Conservation (phyloP, 768 basidiomycete genomes). For the Lyophyllum atratum region DNA sequence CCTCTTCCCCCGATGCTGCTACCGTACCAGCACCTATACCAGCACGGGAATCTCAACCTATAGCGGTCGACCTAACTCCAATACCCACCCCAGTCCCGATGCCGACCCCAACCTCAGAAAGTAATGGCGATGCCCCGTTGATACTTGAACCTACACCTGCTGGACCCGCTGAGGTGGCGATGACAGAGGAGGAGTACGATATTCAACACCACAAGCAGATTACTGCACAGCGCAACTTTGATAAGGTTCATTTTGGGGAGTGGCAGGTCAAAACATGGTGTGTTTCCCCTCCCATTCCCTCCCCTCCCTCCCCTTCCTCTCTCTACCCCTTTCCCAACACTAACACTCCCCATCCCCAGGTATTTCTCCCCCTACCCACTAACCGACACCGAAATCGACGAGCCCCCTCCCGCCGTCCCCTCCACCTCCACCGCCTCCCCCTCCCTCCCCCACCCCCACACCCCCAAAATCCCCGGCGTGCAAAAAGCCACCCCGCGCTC, state of each 20-base stretch:
- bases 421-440: conserved; percentile 18
- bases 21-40: conserved; percentile 5
- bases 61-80: no score
- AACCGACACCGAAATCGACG: conserved; percentile 65
- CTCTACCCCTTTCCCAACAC: not conserved
- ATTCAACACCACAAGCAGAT: conserved; percentile 67
- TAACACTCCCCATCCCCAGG: conserved; percentile 42
- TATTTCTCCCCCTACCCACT: conserved; percentile 94
- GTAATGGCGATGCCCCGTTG: no score
- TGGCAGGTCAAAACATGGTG: conserved; percentile 92
- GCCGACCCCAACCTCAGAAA: no score
- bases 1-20: not conserved
- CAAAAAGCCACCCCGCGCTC: conserved; percentile 53
- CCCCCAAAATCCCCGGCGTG: conserved; percentile 51
- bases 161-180: conserved; percentile 30
- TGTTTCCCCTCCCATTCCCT: conserved; percentile 21
- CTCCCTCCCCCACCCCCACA: no score
- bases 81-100: no score
- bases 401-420: conserved; percentile 28
- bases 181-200: conserved; percentile 74
- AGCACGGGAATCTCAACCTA: no score
- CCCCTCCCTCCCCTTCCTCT: not conserved
- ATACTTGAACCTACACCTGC: no score
- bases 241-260: conserved; percentile 80
- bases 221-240: conserved; percentile 79